A percentile compares a stretch with the other conserved stretches of the same genome.
Evolutionary conservation across 2,329 filamentous ascomycete genomes (phyloP).

Genomic region (Fusarium dimerum): DNA sequence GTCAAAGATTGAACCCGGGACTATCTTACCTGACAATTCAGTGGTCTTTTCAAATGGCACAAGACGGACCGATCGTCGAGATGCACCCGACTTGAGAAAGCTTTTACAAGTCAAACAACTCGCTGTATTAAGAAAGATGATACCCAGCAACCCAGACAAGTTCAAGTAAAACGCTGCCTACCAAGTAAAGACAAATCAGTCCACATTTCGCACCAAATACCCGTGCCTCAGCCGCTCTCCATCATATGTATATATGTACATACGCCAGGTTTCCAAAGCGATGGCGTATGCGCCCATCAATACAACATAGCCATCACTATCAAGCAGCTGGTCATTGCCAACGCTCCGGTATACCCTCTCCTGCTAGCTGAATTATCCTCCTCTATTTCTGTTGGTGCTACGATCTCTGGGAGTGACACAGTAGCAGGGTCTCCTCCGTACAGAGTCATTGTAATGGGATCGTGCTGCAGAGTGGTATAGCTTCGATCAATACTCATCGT

Average conservation of each 20-base stretch:
- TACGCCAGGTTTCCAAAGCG: too few relatives aligned
- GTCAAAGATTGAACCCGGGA: slow-evolving; percentile 58
- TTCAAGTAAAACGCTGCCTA: slow-evolving; percentile 35
- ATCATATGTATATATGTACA: background rate
- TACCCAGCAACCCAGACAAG: slow-evolving; percentile 62
- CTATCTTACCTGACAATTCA: slow-evolving; percentile 64
- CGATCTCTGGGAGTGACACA: background rate
- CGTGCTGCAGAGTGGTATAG: background rate
- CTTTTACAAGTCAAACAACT: slow-evolving; percentile 67
- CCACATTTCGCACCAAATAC: background rate
- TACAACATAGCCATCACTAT: background rate
- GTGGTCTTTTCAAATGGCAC: slow-evolving; percentile 69
- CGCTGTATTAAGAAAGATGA: slow-evolving; percentile 65
- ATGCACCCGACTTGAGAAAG: slow-evolving; percentile 64
- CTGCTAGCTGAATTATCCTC: background rate
- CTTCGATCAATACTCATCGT: background rate
- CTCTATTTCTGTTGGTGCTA: background rate
- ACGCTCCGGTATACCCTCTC: background rate
- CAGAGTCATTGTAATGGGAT: background rate
- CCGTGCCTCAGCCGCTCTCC: background rate
- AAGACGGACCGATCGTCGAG: slow-evolving; percentile 58
- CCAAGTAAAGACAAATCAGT: background rate
- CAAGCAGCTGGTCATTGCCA: background rate
- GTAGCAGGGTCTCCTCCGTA: background rate
- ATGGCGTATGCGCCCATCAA: background rate